A percentile compares a stretch with the other conserved stretches of the same genome.
phyloP scores from a whole-genome alignment of 179 eudicot genomes.

The Beta macrorhiza region DNA sequence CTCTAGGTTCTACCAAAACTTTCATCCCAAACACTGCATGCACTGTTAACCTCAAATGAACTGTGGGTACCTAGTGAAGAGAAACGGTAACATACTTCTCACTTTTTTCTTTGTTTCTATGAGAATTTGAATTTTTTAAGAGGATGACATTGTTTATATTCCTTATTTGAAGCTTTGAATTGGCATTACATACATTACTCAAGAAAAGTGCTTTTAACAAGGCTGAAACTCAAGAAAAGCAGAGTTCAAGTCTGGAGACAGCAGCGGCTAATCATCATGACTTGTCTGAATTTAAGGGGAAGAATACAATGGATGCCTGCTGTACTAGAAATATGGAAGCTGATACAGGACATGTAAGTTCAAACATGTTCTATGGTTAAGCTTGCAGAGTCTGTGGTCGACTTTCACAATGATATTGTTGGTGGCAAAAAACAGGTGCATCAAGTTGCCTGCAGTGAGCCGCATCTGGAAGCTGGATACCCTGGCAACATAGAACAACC shows the following conservation, averaged over 20 bases:
- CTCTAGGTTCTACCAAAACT: constrained; percentile 89
- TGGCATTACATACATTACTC: constrained; percentile 73
- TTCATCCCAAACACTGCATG: constrained; percentile 88
- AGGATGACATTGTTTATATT: constrained; percentile 22
- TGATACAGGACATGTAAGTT: constrained; percentile 38
- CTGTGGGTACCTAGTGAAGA: constrained; percentile 96
- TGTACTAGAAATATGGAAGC: constrained; percentile 33
- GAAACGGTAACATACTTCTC: constrained; percentile 58
- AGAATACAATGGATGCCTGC: constrained; percentile 41
- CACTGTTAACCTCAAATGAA: constrained; percentile 85
- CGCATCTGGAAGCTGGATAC: constrained; percentile 44
- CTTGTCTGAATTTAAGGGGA: constrained; percentile 45
- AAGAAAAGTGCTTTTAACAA: constrained; percentile 56
- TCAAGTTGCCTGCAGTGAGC: constrained; percentile 39
- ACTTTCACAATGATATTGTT: constrained; percentile 34
- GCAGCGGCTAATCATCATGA: constrained; percentile 36
- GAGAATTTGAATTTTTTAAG: constrained; percentile 9
- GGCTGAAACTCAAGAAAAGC: constrained; percentile 49
- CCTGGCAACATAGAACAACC: constrained; percentile 39
- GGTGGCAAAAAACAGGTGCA: constrained; percentile 42
- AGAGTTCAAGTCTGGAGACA: constrained; percentile 38
- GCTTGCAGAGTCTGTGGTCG: constrained; percentile 38
- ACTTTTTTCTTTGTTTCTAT: constrained; percentile 1
- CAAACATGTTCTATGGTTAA: constrained; percentile 37
- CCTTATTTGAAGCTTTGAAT: constrained; percentile 62